These are phyloP conservation scores for Phytophthora aleatoria DNA, from an alignment of 352 stramenopile species.

Conservation along the genomic window DNA sequence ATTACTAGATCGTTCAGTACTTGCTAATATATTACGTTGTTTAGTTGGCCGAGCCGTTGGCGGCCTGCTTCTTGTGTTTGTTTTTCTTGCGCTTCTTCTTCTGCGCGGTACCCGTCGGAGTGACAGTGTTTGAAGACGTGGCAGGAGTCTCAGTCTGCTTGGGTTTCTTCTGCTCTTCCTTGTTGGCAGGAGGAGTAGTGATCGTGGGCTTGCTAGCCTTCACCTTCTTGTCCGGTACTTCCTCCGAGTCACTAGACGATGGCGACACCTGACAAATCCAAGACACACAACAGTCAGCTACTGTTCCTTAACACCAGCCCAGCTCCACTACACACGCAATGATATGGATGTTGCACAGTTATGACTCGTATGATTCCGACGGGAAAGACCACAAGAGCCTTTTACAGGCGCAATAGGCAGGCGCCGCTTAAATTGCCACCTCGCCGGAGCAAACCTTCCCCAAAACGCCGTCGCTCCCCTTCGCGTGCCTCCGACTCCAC, in stretches of 20 bases:
- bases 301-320: not conserved
- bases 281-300: slow-evolving; percentile 14
- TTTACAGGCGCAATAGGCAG: slow-evolving; percentile 60
- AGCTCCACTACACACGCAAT: slow-evolving; percentile 30
- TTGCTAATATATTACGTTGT: slow-evolving; percentile 32
- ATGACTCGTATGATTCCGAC: slow-evolving; percentile 94
- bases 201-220: slow-evolving; percentile 36
- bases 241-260: slow-evolving; percentile 50
- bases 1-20: not conserved
- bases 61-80: slow-evolving; percentile 38
- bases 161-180: slow-evolving; percentile 40
- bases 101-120: slow-evolving; percentile 29
- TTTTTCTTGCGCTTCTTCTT: slow-evolving; percentile 74
- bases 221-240: slow-evolving; percentile 39
- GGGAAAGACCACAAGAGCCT: slow-evolving; percentile 69
- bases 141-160: slow-evolving; percentile 18
- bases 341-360: slow-evolving; percentile 86
- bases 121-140: slow-evolving; percentile 10
- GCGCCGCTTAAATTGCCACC: slow-evolving; percentile 31
- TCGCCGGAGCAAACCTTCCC: slow-evolving; percentile 38
- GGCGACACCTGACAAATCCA: slow-evolving; percentile 16
- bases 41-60: slow-evolving; percentile 24
- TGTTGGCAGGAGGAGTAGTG: slow-evolving; percentile 26
- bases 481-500: not conserved
- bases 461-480: slow-evolving; percentile 7